These are phyloP conservation scores for Xylaria sp. DNA, from an alignment of 2,329 filamentous ascomycete species.

Conservation along the genomic window DNA sequence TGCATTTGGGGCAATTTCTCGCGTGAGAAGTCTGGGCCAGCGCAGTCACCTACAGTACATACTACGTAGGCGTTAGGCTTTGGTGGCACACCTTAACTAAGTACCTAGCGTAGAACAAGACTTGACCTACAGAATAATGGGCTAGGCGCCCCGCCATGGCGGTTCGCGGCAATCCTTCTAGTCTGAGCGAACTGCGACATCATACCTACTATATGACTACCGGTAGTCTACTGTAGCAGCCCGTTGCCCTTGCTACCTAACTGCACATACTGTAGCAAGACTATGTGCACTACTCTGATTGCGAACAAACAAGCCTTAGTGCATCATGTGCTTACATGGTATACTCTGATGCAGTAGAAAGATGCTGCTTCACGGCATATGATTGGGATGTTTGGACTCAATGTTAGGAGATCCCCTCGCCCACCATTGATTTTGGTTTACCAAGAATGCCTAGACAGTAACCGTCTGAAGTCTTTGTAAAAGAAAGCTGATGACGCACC, in stretches of 20 bases:
- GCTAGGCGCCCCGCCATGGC: slow-evolving; percentile 31
- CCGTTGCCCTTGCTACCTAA: background rate
- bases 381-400: background rate
- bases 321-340: background rate
- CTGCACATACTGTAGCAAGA: background rate
- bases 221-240: background rate
- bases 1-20: slow-evolving; percentile 47
- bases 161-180: slow-evolving; percentile 44
- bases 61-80: background rate
- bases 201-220: background rate
- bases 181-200: slow-evolving; percentile 34
- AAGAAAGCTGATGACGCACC: background rate
- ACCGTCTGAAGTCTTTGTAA: background rate
- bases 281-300: too few species aligned
- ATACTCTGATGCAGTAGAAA: background rate
- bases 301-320: background rate
- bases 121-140: slow-evolving; percentile 9
- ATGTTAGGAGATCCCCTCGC: background rate
- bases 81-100: background rate
- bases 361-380: background rate
- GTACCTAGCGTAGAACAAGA: slow-evolving; percentile 7
- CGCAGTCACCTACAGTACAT: background rate
- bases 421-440: background rate
- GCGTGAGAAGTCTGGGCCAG: slow-evolving; percentile 36
- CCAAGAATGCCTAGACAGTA: background rate